Evolutionary conservation across 2,329 filamentous ascomycete genomes (phyloP).

Genomic region (Cercospora sp.): DNA sequence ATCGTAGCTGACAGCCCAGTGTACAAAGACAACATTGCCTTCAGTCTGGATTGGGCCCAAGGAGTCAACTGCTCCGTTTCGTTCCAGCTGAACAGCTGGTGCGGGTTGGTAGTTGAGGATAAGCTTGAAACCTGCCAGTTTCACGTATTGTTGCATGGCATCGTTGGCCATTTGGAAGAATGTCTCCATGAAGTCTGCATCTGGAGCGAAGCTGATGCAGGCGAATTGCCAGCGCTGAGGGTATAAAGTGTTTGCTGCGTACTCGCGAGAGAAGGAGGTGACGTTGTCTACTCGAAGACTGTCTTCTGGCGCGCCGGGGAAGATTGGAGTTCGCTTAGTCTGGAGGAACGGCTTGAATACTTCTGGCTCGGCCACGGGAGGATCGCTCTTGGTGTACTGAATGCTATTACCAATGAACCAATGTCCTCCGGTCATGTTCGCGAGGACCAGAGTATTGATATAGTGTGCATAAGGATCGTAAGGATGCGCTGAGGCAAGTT

Average conservation of each 20-base stretch:
- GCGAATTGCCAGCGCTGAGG: slow-evolving; percentile 29
- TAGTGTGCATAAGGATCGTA: slow-evolving; percentile 29
- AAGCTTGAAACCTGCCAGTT: slow-evolving; percentile 25
- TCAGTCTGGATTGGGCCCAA: slow-evolving; percentile 27
- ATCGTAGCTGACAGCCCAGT: slow-evolving; percentile 24
- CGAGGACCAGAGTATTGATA: slow-evolving; percentile 27
- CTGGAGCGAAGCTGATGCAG: slow-evolving; percentile 25
- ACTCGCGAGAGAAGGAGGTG: slow-evolving; percentile 25
- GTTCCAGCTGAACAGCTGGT: slow-evolving; percentile 25
- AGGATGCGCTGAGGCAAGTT: slow-evolving; percentile 17
- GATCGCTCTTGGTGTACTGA: slow-evolving; percentile 32
- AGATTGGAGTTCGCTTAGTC: slow-evolving; percentile 20
- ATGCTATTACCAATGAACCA: slow-evolving; percentile 33
- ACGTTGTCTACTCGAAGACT: slow-evolving; percentile 29
- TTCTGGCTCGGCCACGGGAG: slow-evolving; percentile 20
- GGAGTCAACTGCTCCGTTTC: slow-evolving; percentile 20
- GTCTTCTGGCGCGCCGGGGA: slow-evolving; percentile 25
- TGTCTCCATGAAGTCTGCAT: slow-evolving; percentile 28
- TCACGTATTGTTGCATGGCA: slow-evolving; percentile 19
- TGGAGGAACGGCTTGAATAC: slow-evolving; percentile 25
- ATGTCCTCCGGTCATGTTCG: slow-evolving; percentile 12
- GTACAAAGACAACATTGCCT: slow-evolving; percentile 25
- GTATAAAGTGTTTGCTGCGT: slow-evolving; percentile 21
- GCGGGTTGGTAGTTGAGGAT: slow-evolving; percentile 28
- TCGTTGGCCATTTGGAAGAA: slow-evolving; percentile 27